Percentiles rank a stretch among this genome's conserved stretches.
phyloP scores from a whole-genome alignment of 805 yeast species.

The Cephaloascus albidus region DNA sequence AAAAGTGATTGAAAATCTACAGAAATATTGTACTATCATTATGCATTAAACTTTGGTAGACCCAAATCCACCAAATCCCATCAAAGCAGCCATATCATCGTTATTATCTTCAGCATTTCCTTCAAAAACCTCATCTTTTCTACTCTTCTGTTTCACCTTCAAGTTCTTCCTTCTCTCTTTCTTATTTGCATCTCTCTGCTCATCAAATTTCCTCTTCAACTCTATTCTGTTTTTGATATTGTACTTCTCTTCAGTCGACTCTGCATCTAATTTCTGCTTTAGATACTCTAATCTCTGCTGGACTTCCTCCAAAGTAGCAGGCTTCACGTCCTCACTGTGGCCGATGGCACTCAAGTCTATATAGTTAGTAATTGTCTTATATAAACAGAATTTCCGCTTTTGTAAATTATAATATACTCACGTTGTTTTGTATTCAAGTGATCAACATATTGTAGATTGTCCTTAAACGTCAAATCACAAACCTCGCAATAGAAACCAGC shows the following conservation, averaged over 20 bases:
- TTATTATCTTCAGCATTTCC: slow-evolving; percentile 6
- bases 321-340: slow-evolving; percentile 10
- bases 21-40: too few relatives aligned
- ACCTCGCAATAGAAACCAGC: slow-evolving; percentile 81
- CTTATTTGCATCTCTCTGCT: slow-evolving; percentile 18
- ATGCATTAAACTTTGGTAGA: slow-evolving; percentile 41
- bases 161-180: slow-evolving; percentile 13
- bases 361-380: neutral
- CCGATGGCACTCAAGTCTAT: slow-evolving; percentile 2
- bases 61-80: slow-evolving; percentile 58
- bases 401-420: slow-evolving; percentile 24
- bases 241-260: slow-evolving; percentile 8
- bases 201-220: slow-evolving; percentile 26
- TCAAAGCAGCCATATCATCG: slow-evolving; percentile 22
- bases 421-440: slow-evolving; percentile 78
- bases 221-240: slow-evolving; percentile 31
- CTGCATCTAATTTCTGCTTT: slow-evolving; percentile 16
- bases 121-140: slow-evolving; percentile 5
- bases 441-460: slow-evolving; percentile 71
- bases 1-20: too few relatives aligned
- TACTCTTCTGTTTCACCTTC: slow-evolving; percentile 9
- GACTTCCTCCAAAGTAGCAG: slow-evolving; percentile 40
- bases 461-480: slow-evolving; percentile 76
- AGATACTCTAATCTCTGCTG: slow-evolving; percentile 24
- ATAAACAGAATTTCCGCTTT: slow-evolving; percentile 16